These are phyloP conservation scores for Lachancea fermentati DNA, from an alignment of 805 yeast species.

Conservation along the genomic window DNA sequence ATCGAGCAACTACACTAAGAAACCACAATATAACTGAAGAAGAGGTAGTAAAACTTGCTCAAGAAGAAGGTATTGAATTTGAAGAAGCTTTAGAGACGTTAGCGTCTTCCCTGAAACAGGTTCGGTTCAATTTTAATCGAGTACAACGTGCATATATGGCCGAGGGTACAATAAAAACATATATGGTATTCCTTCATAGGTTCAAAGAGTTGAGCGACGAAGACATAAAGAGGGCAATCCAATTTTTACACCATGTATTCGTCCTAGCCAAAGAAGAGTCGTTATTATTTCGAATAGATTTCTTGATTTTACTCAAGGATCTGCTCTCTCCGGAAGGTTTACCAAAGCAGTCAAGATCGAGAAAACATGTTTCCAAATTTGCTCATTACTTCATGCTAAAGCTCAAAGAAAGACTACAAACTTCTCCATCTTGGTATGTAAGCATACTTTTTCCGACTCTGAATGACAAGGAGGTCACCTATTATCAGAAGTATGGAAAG, in stretches of 20 bases:
- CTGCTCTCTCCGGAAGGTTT: slow-evolving; percentile 49
- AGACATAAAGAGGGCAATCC: slow-evolving; percentile 56
- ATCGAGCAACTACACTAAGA: background rate
- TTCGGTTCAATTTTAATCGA: slow-evolving; percentile 20
- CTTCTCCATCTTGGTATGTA: slow-evolving; percentile 48
- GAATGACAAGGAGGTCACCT: slow-evolving; percentile 40
- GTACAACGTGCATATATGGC: slow-evolving; percentile 28
- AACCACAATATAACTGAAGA: slow-evolving; percentile 1
- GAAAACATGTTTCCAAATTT: slow-evolving; percentile 61
- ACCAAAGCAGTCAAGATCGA: slow-evolving; percentile 39
- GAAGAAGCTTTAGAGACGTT: slow-evolving; percentile 30
- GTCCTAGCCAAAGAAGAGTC: slow-evolving; percentile 56
- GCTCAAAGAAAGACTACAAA: slow-evolving; percentile 42
- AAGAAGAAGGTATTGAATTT: slow-evolving; percentile 27
- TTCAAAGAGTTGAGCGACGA: slow-evolving; percentile 56
- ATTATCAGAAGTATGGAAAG: slow-evolving; percentile 38
- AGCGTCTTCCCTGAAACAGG: slow-evolving; percentile 12
- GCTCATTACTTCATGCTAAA: slow-evolving; percentile 59
- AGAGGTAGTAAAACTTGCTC: slow-evolving; percentile 34
- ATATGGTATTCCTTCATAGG: slow-evolving; percentile 53
- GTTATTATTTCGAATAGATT: slow-evolving; percentile 62
- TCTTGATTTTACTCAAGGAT: slow-evolving; percentile 53
- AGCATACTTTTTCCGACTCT: slow-evolving; percentile 65
- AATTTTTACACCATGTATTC: slow-evolving; percentile 67
- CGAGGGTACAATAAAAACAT: slow-evolving; percentile 58